Evolutionary conservation across 1,139 yeast genomes (phyloP), one percentile per base, ranked within the genome.

Genomic region (Hanseniaspora sp.): DNA sequence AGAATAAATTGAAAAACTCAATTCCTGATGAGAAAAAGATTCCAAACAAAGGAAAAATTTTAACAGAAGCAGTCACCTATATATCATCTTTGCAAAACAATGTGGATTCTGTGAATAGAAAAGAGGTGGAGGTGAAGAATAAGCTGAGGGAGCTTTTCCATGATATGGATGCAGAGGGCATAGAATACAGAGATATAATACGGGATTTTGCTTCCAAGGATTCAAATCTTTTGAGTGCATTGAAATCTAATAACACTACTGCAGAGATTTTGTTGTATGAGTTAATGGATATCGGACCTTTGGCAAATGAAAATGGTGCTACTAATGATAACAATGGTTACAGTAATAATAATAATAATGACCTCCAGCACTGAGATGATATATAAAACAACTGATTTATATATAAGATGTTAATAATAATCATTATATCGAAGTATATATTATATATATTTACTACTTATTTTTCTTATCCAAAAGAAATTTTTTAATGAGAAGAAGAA

Each of bases 1-100:
- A 13, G 11, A 37, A 15, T 3, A 43, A 43, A 8, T 7, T 11
- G 4, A 43, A 28, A 17, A 6, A 29, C 7, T 7, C 13, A 43
- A 31, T 5, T 17, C 29, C 42, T 2, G 28, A 28, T 59, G 95
- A 86, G 63, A 95, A 95, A 4, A 83, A 83, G 61, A 51, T 51
- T 15, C 96, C 96, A 1, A 88, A 88, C 64, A 90, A 90, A 70
- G 96, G 96, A 1, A 95, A 88, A 61, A 86, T 90, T 11, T 71
- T 90, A 58, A 78, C 88, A 18, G 83, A 86, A 62, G 79, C 94
- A 0, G 95, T 88, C 3, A 95, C 87, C 61, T 90, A 87, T 64
- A 81, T 90, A 54, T 82, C 80, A 59, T 73, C 73, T 60, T 70
- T 90, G 46, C 96, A 88, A 68, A 78, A 78, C 58, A 74, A 78